These are phyloP conservation scores for Volvox carteri DNA, from an alignment of 163 green algal genomes.

Conservation along the genomic window DNA sequence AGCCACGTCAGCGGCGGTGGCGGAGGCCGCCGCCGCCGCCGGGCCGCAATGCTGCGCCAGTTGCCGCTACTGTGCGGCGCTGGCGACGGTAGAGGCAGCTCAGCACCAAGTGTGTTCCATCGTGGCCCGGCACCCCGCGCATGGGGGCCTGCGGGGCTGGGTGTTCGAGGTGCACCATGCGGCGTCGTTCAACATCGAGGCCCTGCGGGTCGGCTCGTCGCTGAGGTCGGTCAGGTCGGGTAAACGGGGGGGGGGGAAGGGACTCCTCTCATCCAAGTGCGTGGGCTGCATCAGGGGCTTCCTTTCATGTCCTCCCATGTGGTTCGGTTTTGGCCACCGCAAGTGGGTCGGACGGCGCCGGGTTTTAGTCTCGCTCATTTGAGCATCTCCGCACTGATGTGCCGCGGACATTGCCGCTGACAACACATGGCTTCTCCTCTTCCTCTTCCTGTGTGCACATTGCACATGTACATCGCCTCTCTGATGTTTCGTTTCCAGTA, in stretches of 20 bases:
- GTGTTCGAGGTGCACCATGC: not conserved
- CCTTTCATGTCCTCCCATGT: not conserved
- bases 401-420: too few species aligned
- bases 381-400: too few species aligned
- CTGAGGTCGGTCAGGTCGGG: too few species aligned
- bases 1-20: too few species aligned
- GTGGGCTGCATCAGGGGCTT: not conserved
- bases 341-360: too few species aligned
- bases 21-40: not conserved
- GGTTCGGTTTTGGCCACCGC: not conserved
- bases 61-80: not conserved
- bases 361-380: too few species aligned
- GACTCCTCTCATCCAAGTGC: not conserved
- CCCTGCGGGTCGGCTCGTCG: not conserved
- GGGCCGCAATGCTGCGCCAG: not conserved
- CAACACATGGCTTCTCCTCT: too few species aligned
- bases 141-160: not conserved
- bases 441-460: too few species aligned
- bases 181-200: not conserved
- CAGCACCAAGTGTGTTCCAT: not conserved
- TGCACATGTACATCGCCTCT: too few species aligned
- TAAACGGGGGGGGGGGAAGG: too few species aligned
- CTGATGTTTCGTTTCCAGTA: too few species aligned
- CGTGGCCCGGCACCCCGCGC: not conserved
- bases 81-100: not conserved